Percentiles rank a stretch among this genome's conserved stretches.
phyloP scores from a whole-genome alignment of 352 stramenopile species.

The Phytophthora citricola region DNA sequence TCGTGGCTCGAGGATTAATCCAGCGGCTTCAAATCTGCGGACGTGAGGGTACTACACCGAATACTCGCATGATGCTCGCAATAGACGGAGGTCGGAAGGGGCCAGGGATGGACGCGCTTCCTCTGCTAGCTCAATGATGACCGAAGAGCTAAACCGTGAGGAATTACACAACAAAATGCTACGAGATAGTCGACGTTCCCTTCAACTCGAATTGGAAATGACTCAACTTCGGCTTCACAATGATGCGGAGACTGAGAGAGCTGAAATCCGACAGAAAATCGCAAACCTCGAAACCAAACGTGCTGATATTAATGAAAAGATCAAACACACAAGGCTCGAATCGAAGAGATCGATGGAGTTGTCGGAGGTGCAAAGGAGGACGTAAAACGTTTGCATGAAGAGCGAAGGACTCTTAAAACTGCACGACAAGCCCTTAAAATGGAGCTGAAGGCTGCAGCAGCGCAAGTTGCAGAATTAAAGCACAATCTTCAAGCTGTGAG shows the following conservation, averaged over 20 bases:
- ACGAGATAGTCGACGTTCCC: constrained; percentile 36
- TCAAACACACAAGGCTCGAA: constrained; percentile 42
- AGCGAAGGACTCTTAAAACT: constrained; percentile 49
- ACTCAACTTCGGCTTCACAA: constrained; percentile 25
- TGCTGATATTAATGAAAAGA: constrained; percentile 37
- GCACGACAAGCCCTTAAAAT: constrained; percentile 53
- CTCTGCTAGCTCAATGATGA: constrained; percentile 23
- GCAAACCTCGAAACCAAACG: constrained; percentile 27
- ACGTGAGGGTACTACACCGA: constrained; percentile 18
- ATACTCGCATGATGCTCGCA: constrained; percentile 43
- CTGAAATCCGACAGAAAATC: constrained; percentile 25
- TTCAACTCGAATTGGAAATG: constrained; percentile 36
- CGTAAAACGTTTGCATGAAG: constrained; percentile 40
- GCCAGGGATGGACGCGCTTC: constrained; percentile 28
- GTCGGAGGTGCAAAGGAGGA: constrained; percentile 37
- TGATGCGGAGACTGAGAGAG: constrained; percentile 15
- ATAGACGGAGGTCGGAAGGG: constrained; percentile 36
- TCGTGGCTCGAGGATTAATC: constrained; percentile 47
- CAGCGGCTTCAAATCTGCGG: constrained; percentile 41
- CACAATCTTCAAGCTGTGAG: constrained; percentile 24
- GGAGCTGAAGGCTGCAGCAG: constrained; percentile 41
- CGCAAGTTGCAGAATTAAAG: constrained; percentile 31
- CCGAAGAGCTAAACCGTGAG: constrained; percentile 21
- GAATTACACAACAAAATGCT: constrained; percentile 48
- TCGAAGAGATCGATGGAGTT: constrained; percentile 65